Evolutionary conservation across 345 rosid species (phyloP), one percentile per base, ranked within the genome.

Genomic region (Erysimum cheiranthoides): DNA sequence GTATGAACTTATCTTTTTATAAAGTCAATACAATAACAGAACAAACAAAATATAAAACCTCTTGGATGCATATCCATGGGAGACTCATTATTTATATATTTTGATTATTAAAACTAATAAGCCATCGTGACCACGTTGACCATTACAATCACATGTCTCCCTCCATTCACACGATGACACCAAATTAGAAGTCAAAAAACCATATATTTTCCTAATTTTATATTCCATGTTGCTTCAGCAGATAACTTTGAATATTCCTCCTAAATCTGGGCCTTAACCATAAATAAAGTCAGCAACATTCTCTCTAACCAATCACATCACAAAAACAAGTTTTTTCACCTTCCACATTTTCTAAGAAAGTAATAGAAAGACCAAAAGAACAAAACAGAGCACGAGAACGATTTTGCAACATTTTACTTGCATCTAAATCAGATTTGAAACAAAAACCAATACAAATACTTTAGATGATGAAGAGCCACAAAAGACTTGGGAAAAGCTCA

Each of bases 11-110:
- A 35, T 42, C 52, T 45, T 45, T 45, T 66, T 13, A 36, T 35
- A 46, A 70, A 70, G 80, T 76, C 75, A 62, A 76, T 74, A 45
- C 27, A 45, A 28, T 61, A 27, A 62, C 75, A 70, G 59, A 68
- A 62, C 65, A 34, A 69, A 69, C 28, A 11, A 45, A 47, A 52
- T 14, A 35, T 13, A 64, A 76, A 61, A 30, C 39, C 47, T 68
- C 56, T 68, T 0, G 69, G 69, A 18, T 51, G 38, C 13, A 52
- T 61, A 49, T 66, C 69, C 38, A 76, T 42, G 70, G 70, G 64
- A 10, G 74, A 18, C 16, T 34, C n/a, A 10, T 27, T 61, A n/a
- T 18, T 60, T 40, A 61, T 34, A 60, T 31, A 21, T 13, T 45
- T 45, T 25, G 8, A 30, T 14, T 61, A 34, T 69, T 25, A n/a